Conservation (phyloP, 345 rosid genomes). For the Eucalyptus cladocalyx region DNA sequence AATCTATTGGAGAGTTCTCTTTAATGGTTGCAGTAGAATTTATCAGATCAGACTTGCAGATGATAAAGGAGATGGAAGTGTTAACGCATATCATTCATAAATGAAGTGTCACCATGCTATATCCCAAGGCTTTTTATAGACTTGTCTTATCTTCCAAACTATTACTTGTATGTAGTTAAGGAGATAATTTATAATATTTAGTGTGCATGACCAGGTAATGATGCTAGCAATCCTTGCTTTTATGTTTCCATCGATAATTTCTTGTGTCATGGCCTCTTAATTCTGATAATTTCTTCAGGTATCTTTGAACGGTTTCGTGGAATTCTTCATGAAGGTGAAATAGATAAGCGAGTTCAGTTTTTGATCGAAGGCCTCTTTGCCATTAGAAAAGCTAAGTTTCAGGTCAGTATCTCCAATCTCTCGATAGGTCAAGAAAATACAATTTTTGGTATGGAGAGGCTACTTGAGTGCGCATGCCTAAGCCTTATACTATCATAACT, state of each 20-base stretch:
- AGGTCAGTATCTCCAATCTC: conserved; percentile 18
- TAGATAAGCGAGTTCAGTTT: conserved; percentile 84
- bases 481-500: neutral
- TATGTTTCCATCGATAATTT: neutral
- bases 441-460: neutral
- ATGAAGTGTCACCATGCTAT: neutral
- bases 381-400: conserved; percentile 70
- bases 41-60: neutral
- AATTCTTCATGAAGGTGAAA: conserved; percentile 95
- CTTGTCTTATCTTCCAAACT: neutral
- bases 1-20: neutral
- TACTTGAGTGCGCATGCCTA: neutral
- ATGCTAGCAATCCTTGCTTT: neutral
- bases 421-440: neutral
- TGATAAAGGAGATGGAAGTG: neutral
- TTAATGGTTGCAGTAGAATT: neutral
- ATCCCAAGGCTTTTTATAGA: neutral
- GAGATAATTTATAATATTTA: neutral
- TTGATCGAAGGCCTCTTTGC: conserved; percentile 87
- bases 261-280: neutral
- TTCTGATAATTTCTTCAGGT: conserved; percentile 29
- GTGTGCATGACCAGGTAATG: neutral
- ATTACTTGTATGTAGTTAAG: neutral
- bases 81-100: neutral
- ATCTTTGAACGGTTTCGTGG: conserved; percentile 92